Base-by-base conservation (phyloP, 495 filamentous ascomycete genomes). In the Endocarpon pusillum region DNA sequence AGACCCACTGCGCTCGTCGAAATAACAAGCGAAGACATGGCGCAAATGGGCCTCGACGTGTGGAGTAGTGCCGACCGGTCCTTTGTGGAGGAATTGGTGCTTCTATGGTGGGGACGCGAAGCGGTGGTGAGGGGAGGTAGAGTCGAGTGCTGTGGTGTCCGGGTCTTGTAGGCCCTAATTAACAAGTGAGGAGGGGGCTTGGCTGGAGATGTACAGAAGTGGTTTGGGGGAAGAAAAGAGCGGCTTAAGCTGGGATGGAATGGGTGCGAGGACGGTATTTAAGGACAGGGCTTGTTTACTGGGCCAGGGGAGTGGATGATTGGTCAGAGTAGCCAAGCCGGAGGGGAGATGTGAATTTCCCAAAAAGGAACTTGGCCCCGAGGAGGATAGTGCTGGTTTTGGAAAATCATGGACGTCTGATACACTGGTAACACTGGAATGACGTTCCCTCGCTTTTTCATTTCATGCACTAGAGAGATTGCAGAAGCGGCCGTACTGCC, bases 31-130 rank as follows among this genome's bases (percentile, higher is more conserved):
- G 76, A 81, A 16, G 81, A 85, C 40, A 62, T 94, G 45, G 61
- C 61, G 32, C 59, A 71, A 30, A 84, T 92, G 78, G 83, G 85
- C 0, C 66, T 94, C 19, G 85, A 94, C 47, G 63, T 75, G 0
- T 94, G 85, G 85, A 91, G 81, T 49, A 66, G 71, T 28, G 57
- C 66, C 19, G 85, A 94, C 51, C 68, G 73, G 23, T 54, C 64
- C 12, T 92, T 92, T 46, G 67, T 84, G 4, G 56, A 66, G 46
- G 75, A 81, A 39, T 51, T 82, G 27, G 58, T 75, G 37, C 57
- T 44, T 37, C 50, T 74, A 32, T 93, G 83, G 57, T 93, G 84
- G 59, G 73, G 66, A 8, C 58, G 79, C 18, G 55, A 61, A 24
- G 80, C 78, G 2, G 57, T 66, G 37, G 75, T 91, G 3, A 67